Conservation (phyloP, 306 rosid species). For the Ochetophila trinervis region DNA sequence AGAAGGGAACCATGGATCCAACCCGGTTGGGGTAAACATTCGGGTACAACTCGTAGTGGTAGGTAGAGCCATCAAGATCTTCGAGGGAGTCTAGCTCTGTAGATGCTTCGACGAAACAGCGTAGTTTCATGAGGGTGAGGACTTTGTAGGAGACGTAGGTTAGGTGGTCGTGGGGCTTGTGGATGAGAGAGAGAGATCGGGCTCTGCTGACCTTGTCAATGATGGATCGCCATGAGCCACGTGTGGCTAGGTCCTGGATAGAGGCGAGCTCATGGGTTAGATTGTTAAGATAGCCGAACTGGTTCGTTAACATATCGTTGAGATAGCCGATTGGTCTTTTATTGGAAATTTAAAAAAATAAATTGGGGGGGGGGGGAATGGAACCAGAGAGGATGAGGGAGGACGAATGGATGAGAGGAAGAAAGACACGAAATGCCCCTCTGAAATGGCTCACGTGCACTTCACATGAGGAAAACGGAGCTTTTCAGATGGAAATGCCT, state of each 20-base stretch:
- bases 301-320: conserved; percentile 43
- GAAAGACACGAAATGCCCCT: no score
- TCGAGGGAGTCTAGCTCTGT: conserved; percentile 76
- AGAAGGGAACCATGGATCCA: conserved; percentile 93
- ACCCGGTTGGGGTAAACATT: conserved; percentile 48
- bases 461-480: no score
- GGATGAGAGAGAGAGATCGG: conserved; percentile 69
- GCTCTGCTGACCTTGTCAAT: conserved; percentile 88
- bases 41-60: conserved; percentile 69
- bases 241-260: conserved; percentile 68
- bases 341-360: no score
- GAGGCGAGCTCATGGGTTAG: conserved; percentile 61
- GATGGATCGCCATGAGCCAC: no score
- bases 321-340: no score
- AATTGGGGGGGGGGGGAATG: no score
- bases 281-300: conserved; percentile 45
- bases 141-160: conserved; percentile 71
- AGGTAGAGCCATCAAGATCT: conserved; percentile 58
- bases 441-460: no score
- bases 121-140: conserved; percentile 77
- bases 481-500: no score
- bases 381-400: no score
- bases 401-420: no score
- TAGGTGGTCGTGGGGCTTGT: conserved; percentile 84
- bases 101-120: conserved; percentile 78